Percentiles rank a stretch among this genome's conserved stretches.
Conservation (phyloP, 495 filamentous ascomycete genomes). For the Aspergillus nanangensis region DNA sequence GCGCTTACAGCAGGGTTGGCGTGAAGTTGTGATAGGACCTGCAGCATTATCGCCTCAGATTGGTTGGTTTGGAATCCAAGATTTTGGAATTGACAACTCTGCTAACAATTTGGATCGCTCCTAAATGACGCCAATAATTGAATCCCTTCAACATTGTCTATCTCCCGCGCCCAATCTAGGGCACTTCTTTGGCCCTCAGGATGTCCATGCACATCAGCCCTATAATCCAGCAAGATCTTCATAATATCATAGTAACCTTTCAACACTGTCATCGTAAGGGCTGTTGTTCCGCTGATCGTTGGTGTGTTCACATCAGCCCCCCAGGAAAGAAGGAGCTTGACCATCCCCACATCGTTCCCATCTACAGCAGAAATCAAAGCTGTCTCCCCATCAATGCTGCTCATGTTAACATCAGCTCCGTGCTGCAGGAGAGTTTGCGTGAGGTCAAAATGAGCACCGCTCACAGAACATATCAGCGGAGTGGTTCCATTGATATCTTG, state of each 20-base stretch:
- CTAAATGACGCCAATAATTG: constrained; percentile 1
- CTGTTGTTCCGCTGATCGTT: no score
- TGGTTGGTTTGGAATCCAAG: no score
- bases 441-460: neutral
- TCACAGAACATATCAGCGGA: constrained; percentile 19
- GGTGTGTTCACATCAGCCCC: no score
- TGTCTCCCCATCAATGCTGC: no score
- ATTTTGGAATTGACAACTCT: no score
- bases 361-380: no score
- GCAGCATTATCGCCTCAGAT: constrained; percentile 5
- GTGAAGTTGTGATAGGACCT: constrained; percentile 5
- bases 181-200: neutral
- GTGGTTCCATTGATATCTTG: constrained; percentile 12
- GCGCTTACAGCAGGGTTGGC: constrained; percentile 4
- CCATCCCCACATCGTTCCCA: no score
- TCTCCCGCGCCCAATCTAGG: constrained; percentile 1
- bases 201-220: neutral
- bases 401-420: constrained; percentile 7
- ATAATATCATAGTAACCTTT: no score
- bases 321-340: no score
- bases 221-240: no score
- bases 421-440: constrained; percentile 9
- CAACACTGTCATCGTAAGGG: no score
- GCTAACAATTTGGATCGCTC: no score
- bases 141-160: neutral